Base-by-base conservation (phyloP, 2,329 filamentous ascomycete species). In the Furcasterigmium sp. region DNA sequence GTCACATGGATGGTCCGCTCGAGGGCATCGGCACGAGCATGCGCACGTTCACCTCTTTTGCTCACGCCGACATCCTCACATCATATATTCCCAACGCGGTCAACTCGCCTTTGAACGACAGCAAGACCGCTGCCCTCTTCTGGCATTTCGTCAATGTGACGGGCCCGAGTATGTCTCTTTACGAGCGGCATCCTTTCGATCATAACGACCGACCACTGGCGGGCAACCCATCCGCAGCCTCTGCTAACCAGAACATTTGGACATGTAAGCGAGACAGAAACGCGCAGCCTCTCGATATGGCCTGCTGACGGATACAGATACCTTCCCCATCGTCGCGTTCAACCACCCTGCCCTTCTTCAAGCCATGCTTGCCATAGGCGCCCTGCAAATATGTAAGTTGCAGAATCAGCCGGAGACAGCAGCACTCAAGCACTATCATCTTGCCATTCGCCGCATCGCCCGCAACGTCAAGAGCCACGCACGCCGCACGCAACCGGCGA, bases 131-230 rank as follows among this genome's bases (percentile, higher is more conserved):
- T 13, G 78, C 84, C 23, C 82, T 95, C 7, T 97, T 97, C 60
- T 85, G 85, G 61, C 90, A 97, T 63, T 97, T 96, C 60, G 82
- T 97, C 37, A 85, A 89, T 52, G 85, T 93, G 7, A 95, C 90
- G 3, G 91, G 85, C 0, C 87, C 90, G 1, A 86, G 80, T 51
- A 79, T 97, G 58, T 95, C 91, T 2, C 76, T 95, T 21, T 95
- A 88, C 58, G 91, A 97, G 63, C 77, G 91, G 42, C 82, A 91
- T 59, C 82, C 87, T 3, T 76, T 82, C 43, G 87, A 91, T 55
- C 77, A 87, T 2, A 76, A 80, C 1, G 75, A 82, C 21, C 57
- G 56, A 37, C 55, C 54, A 7, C 73, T 86, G 23, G 82, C 87
- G 52, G 70, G 72, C 43, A 78, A 82, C 37, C 69, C 71, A 9